A percentile compares a stretch with the other conserved stretches of the same genome.
Evolutionary conservation across 2,329 filamentous ascomycete genomes (phyloP).

Genomic region (Hysterium pulicare): DNA sequence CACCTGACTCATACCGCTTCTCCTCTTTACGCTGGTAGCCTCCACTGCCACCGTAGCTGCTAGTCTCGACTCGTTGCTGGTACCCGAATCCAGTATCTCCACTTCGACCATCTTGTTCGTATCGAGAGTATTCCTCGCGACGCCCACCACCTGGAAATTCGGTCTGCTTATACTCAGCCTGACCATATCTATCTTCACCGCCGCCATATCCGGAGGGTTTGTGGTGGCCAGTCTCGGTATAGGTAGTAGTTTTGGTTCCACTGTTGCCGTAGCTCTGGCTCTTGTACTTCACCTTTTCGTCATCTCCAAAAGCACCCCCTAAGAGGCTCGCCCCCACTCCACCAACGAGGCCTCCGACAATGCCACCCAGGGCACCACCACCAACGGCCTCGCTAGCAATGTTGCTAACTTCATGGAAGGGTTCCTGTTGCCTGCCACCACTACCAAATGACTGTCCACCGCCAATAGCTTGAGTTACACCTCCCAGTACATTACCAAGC

Average conservation of each 20-base stretch:
- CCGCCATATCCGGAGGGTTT: constrained; percentile 26
- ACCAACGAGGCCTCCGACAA: constrained; percentile 66
- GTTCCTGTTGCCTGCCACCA: constrained; percentile 38
- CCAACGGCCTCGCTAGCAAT: constrained; percentile 59
- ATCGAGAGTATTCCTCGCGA: constrained; percentile 59
- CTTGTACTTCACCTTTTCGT: constrained; percentile 54
- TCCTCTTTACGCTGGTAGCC: constrained; percentile 60
- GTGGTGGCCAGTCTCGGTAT: constrained; percentile 60
- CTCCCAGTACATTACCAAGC: constrained; percentile 35
- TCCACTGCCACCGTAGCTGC: constrained; percentile 45
- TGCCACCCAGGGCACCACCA: constrained; percentile 63
- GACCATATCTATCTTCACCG: constrained; percentile 53
- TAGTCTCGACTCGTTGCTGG: constrained; percentile 56
- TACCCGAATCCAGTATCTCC: constrained; percentile 53
- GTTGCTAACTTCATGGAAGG: constrained; percentile 44
- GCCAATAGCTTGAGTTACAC: constrained; percentile 24
- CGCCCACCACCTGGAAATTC: constrained; percentile 57
- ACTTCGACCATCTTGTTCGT: constrained; percentile 51
- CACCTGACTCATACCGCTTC: constrained; percentile 47
- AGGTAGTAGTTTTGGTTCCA: constrained; percentile 59
- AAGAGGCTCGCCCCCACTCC: constrained; percentile 60
- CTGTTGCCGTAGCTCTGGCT: constrained; percentile 55
- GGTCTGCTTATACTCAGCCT: constrained; percentile 60
- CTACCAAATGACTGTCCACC: constrained; percentile 35
- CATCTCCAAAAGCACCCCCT: constrained; percentile 54